phyloP scores from a whole-genome alignment of 2,329 filamentous ascomycete species.

The Xylaria sp. region DNA sequence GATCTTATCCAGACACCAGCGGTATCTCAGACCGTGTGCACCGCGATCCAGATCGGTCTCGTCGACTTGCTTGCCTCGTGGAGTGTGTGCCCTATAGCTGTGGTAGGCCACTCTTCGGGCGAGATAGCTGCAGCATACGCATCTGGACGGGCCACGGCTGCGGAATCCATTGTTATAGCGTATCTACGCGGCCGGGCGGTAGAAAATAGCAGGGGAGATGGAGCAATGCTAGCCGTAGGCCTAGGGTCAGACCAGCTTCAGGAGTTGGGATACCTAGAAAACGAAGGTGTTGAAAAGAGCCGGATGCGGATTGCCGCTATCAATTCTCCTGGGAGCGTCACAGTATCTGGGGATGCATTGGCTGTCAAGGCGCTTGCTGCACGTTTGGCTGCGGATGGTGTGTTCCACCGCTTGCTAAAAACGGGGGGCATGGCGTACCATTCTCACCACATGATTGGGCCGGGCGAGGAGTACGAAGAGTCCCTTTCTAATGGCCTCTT shows the following conservation, averaged over 20 bases:
- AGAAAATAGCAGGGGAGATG: background rate
- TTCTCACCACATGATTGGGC: conserved; percentile 44
- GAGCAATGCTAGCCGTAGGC: conserved; percentile 38
- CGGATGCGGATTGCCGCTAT: no score
- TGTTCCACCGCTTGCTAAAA: conserved; percentile 42
- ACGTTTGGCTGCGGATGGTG: conserved; percentile 22
- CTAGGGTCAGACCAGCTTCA: conserved; percentile 15
- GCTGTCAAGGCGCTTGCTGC: conserved; percentile 34
- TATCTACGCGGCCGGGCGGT: conserved; percentile 38
- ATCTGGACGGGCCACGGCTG: conserved; percentile 36
- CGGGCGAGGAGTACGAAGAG: conserved; percentile 11
- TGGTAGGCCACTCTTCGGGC: conserved; percentile 54
- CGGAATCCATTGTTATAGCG: conserved; percentile 39
- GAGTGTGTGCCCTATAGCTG: conserved; percentile 50
- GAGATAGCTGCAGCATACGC: conserved; percentile 50
- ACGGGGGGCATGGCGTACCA: conserved; percentile 48
- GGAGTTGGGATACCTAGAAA: no score
- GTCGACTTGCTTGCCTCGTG: conserved; percentile 50
- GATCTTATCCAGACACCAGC: conserved; percentile 34
- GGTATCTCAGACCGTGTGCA: conserved; percentile 49
- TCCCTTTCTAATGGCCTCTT: background rate
- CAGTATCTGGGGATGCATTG: conserved; percentile 45
- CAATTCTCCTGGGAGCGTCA: no score
- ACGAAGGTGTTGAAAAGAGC: no score
- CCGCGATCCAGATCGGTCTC: conserved; percentile 52